phyloP scores from a whole-genome alignment of 257 asterid genomes.

The Fraxinus excelsior region DNA sequence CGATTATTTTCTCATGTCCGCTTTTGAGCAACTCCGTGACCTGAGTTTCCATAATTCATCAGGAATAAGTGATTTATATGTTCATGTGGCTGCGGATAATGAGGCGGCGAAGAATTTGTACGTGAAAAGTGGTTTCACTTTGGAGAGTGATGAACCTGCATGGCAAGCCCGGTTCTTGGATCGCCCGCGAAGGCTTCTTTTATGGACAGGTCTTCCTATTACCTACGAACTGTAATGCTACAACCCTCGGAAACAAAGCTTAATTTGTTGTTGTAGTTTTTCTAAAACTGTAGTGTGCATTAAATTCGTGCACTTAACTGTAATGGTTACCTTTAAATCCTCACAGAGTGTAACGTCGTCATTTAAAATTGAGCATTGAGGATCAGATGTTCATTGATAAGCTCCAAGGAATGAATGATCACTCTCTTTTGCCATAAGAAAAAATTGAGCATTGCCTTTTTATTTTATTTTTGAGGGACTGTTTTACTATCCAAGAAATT shows the following conservation, averaged over 20 bases:
- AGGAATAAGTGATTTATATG: constrained; percentile 93
- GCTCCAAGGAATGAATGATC: too few relatives aligned
- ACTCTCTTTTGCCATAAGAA: too few relatives aligned
- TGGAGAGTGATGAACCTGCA: constrained; percentile 88
- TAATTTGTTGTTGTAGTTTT: not conserved
- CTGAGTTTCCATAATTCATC: constrained; percentile 24
- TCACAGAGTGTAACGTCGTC: not conserved
- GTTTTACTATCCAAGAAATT: too few relatives aligned
- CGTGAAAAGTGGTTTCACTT: constrained; percentile 76
- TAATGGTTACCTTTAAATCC: not conserved
- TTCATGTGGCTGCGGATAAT: constrained; percentile 88
- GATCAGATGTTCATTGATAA: not conserved
- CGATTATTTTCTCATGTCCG: not conserved
- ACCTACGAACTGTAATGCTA: constrained; percentile 44
- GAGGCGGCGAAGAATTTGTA: constrained; percentile 81
- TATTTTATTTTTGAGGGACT: too few relatives aligned
- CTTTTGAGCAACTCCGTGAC: constrained; percentile 17
- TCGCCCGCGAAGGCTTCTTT: constrained; percentile 83
- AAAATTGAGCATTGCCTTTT: too few relatives aligned
- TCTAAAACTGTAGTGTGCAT: not conserved
- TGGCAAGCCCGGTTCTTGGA: constrained; percentile 93
- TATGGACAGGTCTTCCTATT: constrained; percentile 74
- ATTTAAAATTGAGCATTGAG: too few relatives aligned
- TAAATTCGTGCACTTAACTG: not conserved
- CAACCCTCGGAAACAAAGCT: not conserved